These are phyloP conservation scores for Solanum sejunctum DNA, from an alignment of 257 asterid species.

Conservation along the genomic window DNA sequence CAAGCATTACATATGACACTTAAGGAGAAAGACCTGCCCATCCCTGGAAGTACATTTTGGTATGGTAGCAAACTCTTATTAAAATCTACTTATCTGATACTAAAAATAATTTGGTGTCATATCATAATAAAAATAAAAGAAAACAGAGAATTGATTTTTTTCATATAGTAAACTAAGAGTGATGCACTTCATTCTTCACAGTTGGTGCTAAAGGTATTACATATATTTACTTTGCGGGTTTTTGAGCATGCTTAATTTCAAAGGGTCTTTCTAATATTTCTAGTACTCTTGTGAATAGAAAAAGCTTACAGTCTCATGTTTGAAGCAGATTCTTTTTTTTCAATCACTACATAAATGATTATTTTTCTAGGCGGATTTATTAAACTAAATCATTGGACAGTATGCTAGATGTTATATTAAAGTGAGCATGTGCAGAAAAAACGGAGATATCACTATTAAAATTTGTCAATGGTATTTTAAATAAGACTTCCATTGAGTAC, in stretches of 20 bases:
- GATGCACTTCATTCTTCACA: background rate
- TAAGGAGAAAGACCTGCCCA: conserved; percentile 82
- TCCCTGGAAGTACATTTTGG: conserved; percentile 89
- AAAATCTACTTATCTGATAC: background rate
- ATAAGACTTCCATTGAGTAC: background rate
- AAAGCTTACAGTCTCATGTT: background rate
- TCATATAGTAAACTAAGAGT: background rate
- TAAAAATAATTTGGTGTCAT: background rate
- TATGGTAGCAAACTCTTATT: conserved; percentile 10
- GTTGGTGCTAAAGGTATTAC: background rate
- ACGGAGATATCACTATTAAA: background rate
- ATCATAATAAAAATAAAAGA: background rate
- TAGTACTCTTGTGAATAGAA: background rate
- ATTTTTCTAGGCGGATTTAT: background rate
- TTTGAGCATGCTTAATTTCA: background rate
- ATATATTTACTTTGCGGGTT: background rate
- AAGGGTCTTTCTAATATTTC: background rate
- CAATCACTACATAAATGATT: background rate
- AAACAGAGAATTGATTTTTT: background rate
- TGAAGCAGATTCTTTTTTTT: background rate
- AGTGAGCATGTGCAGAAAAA: background rate
- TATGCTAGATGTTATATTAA: background rate
- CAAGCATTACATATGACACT: conserved; percentile 78
- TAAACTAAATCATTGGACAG: background rate
- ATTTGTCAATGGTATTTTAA: background rate